A percentile compares a stretch with the other conserved stretches of the same genome.
Conservation (phyloP, 371 early-diverging fungal genomes). For the Cokeromyces recurvatus region DNA sequence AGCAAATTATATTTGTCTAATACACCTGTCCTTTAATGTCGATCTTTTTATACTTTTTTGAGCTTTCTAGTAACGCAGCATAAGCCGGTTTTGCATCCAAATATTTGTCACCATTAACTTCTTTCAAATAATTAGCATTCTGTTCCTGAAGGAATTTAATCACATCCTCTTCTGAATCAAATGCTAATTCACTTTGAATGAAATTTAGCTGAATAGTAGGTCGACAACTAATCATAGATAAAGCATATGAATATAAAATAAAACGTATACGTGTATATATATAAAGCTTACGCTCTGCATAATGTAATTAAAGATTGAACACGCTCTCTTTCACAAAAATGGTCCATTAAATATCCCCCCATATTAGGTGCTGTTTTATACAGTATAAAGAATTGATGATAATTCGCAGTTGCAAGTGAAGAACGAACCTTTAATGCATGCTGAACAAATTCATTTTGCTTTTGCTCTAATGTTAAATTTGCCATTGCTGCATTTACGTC, state of each 20-base stretch:
- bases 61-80: slow-evolving; percentile 41
- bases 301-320: slow-evolving; percentile 62
- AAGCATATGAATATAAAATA: no score
- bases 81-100: slow-evolving; percentile 56
- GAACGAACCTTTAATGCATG: slow-evolving; percentile 85
- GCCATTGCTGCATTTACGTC: slow-evolving; percentile 71
- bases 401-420: slow-evolving; percentile 75
- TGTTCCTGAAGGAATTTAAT: slow-evolving; percentile 43
- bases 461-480: slow-evolving; percentile 53
- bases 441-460: slow-evolving; percentile 49
- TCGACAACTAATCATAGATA: slow-evolving; percentile 32
- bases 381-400: slow-evolving; percentile 75
- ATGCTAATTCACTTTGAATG: slow-evolving; percentile 49
- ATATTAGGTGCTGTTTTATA: slow-evolving; percentile 80
- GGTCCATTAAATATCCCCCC: slow-evolving; percentile 83
- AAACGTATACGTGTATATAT: no score
- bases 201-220: slow-evolving; percentile 34
- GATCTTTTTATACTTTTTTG: slow-evolving; percentile 62
- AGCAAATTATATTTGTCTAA: no score
- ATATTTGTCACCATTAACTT: slow-evolving; percentile 10
- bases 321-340: slow-evolving; percentile 84
- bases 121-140: slow-evolving; percentile 17
- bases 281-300: slow-evolving; percentile 67
- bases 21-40: slow-evolving; percentile 77
- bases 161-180: slow-evolving; percentile 34